These are phyloP conservation scores for Xylaria sp. DNA, from an alignment of 2,329 filamentous ascomycete species.

Conservation along the genomic window DNA sequence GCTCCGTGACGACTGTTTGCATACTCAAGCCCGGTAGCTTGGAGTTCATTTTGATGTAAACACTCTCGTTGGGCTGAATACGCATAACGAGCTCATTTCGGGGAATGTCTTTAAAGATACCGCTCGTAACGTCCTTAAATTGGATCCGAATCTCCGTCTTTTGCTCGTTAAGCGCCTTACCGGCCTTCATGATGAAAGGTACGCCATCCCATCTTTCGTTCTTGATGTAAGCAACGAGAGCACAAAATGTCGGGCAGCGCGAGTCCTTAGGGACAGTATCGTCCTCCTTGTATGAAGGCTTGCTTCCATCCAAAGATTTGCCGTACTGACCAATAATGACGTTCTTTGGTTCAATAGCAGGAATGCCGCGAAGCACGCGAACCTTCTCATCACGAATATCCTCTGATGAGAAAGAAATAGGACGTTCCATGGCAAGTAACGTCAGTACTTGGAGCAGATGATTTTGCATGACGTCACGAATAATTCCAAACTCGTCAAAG, in stretches of 20 bases:
- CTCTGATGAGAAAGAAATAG: conserved; percentile 97
- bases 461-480: conserved; percentile 99
- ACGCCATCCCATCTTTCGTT: conserved; percentile 99
- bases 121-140: conserved; percentile 99
- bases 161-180: conserved; percentile 98
- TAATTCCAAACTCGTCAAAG: conserved; percentile 99
- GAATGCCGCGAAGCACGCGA: conserved; percentile 91
- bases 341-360: conserved; percentile 97
- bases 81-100: conserved; percentile 99
- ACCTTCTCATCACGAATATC: conserved; percentile 99
- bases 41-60: conserved; percentile 99
- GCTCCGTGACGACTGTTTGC: conserved; percentile 98
- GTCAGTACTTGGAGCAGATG: conserved; percentile 97
- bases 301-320: conserved; percentile 93
- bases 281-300: conserved; percentile 98
- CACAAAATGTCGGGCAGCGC: conserved; percentile 97
- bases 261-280: conserved; percentile 98
- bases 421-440: conserved; percentile 96
- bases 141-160: conserved; percentile 99
- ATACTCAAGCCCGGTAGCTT: conserved; percentile 98
- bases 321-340: conserved; percentile 99
- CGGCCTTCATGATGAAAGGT: conserved; percentile 99
- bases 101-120: conserved; percentile 99
- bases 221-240: conserved; percentile 97
- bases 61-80: conserved; percentile 98